phyloP scores from a whole-genome alignment of 768 basidiomycete species.

The Podaxis mareebaensis region DNA sequence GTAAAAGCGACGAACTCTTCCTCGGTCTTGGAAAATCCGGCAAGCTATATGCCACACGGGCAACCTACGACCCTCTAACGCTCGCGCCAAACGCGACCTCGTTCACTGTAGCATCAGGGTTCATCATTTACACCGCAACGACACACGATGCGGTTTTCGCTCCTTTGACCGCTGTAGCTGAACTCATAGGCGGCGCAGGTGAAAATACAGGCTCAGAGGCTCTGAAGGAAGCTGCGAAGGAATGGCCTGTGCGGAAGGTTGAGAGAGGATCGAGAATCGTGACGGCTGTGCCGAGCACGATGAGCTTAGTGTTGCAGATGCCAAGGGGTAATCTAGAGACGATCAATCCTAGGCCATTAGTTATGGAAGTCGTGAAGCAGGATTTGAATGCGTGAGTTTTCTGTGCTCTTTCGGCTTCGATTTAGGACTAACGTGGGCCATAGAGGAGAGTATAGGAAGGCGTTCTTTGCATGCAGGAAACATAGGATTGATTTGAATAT shows the following conservation, averaged over 20 bases:
- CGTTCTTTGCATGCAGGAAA: conserved; percentile 88
- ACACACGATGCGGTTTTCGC: conserved; percentile 80
- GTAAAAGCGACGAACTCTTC: conserved; percentile 33
- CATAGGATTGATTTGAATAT: conserved; percentile 91
- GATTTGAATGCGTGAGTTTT: conserved; percentile 71
- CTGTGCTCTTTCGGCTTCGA: background rate
- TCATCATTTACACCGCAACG: conserved; percentile 82
- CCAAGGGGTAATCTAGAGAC: conserved; percentile 97
- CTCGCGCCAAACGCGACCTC: conserved; percentile 67
- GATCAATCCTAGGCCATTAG: conserved; percentile 88
- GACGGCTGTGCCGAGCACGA: conserved; percentile 80
- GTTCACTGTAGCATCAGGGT: conserved; percentile 70
- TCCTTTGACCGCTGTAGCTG: conserved; percentile 41
- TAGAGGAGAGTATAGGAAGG: conserved; percentile 80
- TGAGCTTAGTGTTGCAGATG: conserved; percentile 95
- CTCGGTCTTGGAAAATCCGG: conserved; percentile 68
- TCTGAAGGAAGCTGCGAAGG: conserved; percentile 27
- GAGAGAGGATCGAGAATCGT: conserved; percentile 93
- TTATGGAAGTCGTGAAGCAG: conserved; percentile 78
- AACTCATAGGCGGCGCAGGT: conserved; percentile 27
- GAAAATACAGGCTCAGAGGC: conserved; percentile 18
- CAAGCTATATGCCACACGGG: conserved; percentile 57
- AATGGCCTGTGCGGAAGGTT: conserved; percentile 75
- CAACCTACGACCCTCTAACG: conserved; percentile 27
- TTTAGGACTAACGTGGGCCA: background rate